Evolutionary conservation across 192 early-diverging fungal genomes (phyloP).

Genomic region (Glomus cerebriforme): DNA sequence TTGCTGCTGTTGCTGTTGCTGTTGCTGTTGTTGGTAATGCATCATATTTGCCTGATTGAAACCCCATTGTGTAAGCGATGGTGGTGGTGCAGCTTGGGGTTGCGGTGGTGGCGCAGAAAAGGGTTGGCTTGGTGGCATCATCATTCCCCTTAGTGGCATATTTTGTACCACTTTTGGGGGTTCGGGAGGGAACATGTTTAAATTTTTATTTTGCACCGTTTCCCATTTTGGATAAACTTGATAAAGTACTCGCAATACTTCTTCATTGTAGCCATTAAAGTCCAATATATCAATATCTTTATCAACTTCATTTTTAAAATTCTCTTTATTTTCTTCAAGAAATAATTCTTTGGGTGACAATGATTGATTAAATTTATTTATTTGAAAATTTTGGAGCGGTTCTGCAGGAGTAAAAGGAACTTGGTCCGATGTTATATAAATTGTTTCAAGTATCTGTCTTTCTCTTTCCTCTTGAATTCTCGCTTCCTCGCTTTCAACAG

Average conservation of each 20-base stretch:
- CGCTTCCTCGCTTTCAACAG: conserved; percentile 16
- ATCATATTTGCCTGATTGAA: not conserved
- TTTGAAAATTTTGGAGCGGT: not conserved
- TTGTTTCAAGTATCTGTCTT: conserved; percentile 19
- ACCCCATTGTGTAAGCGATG: not conserved
- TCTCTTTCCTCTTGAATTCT: conserved; percentile 16
- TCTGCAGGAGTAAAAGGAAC: conserved; percentile 17
- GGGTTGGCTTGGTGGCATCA: not conserved
- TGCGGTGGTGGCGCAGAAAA: not conserved
- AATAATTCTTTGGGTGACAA: not conserved
- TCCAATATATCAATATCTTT: not conserved
- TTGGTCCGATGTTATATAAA: conserved; percentile 17
- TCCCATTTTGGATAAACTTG: not conserved
- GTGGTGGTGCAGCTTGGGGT: not conserved
- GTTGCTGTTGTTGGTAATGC: not conserved
- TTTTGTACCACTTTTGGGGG: not conserved
- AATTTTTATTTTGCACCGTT: not conserved
- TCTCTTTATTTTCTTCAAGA: conserved; percentile 7
- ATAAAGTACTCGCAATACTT: not conserved
- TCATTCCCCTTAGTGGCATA: not conserved
- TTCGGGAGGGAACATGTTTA: not conserved
- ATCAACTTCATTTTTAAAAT: not conserved
- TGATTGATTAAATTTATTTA: not conserved
- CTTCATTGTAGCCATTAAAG: not conserved
- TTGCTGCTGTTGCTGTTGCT: not conserved